Conservation (phyloP, 2,329 filamentous ascomycete species). For the Colletotrichum orchidophilum region DNA sequence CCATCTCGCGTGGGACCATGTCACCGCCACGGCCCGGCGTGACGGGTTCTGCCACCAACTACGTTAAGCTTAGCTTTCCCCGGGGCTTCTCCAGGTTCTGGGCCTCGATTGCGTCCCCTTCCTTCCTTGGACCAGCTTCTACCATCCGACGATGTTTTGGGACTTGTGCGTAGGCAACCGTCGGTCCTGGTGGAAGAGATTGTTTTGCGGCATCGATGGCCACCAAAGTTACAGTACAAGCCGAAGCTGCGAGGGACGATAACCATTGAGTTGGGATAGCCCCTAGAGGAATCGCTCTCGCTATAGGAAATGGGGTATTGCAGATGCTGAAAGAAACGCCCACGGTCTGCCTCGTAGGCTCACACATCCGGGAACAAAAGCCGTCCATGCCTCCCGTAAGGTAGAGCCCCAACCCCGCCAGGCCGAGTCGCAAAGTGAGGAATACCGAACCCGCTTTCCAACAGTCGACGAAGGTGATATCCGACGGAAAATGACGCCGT, state of each 20-base stretch:
- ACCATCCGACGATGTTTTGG: not conserved
- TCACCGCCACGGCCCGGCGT: not conserved
- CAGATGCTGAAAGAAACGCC: not conserved
- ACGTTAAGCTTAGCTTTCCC: conserved; percentile 12
- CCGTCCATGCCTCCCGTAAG: not conserved
- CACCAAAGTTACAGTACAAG: not conserved
- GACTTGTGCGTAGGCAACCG: not conserved
- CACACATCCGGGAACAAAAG: not conserved
- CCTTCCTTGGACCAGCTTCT: not conserved
- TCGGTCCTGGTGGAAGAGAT: not conserved
- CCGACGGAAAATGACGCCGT: not conserved
- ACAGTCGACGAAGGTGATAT: not conserved
- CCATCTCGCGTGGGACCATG: not conserved
- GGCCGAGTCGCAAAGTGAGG: not conserved
- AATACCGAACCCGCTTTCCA: not conserved
- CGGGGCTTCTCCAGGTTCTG: not conserved
- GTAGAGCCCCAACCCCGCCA: not conserved
- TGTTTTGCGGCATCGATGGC: not conserved
- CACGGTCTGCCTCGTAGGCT: not conserved
- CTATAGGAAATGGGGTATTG: not conserved
- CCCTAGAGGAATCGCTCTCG: not conserved
- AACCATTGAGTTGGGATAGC: not conserved
- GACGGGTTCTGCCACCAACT: conserved; percentile 7
- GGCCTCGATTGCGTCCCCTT: not conserved
- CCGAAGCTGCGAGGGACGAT: not conserved